These are phyloP conservation scores for Phytophthora parvispora DNA, from an alignment of 352 stramenopile genomes.

Conservation along the genomic window DNA sequence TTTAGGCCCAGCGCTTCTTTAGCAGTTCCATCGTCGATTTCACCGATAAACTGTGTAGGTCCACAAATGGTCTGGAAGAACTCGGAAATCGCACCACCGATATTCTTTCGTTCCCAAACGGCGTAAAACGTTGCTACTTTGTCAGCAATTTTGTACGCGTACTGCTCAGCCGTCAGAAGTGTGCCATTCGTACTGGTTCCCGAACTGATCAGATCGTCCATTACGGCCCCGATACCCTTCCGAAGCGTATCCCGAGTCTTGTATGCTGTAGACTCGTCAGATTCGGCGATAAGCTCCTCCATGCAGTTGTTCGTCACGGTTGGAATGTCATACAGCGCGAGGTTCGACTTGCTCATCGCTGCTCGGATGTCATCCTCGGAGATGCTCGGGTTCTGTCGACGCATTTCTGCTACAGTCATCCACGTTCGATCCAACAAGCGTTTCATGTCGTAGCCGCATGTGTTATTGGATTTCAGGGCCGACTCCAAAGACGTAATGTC, in stretches of 20 bases:
- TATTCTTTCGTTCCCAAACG: conserved; percentile 55
- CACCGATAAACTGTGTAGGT: conserved; percentile 52
- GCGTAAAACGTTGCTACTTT: conserved; percentile 53
- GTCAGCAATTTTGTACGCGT: conserved; percentile 51
- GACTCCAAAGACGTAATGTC: conserved; percentile 43
- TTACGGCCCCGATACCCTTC: conserved; percentile 54
- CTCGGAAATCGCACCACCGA: conserved; percentile 49
- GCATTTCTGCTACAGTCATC: conserved; percentile 42
- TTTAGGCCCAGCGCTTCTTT: conserved; percentile 53
- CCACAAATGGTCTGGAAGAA: conserved; percentile 69
- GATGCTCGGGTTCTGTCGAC: conserved; percentile 33
- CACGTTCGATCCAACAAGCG: conserved; percentile 37
- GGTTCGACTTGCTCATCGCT: conserved; percentile 41
- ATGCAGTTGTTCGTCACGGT: conserved; percentile 56
- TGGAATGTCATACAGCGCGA: conserved; percentile 63
- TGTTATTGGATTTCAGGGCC: conserved; percentile 36
- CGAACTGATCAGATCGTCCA: conserved; percentile 56
- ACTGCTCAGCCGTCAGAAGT: conserved; percentile 40
- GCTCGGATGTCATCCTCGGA: conserved; percentile 42
- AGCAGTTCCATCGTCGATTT: conserved; percentile 57
- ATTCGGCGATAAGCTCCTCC: conserved; percentile 42
- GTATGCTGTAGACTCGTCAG: conserved; percentile 29
- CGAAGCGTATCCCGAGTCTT: conserved; percentile 51
- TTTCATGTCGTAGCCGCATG: conserved; percentile 46
- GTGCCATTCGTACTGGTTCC: conserved; percentile 51